Base-by-base conservation (phyloP, 257 asterid species). In the Mitragyna speciosa region DNA sequence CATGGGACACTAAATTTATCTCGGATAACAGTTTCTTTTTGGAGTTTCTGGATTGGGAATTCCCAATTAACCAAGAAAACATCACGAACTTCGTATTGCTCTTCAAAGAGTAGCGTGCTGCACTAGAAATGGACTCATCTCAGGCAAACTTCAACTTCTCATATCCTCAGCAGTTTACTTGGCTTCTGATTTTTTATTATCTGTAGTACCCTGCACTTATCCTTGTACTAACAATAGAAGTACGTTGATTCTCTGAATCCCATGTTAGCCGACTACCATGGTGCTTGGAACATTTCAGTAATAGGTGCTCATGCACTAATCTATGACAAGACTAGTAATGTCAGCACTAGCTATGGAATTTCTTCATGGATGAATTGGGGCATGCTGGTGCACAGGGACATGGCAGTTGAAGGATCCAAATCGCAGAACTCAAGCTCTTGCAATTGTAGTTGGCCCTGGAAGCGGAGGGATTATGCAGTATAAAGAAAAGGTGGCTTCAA, bases 341-440 rank as follows among this genome's bases (percentile, higher is more conserved):
- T 91, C 52, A 92, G 93, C 61, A 89, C 96, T 0, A 86, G 90
- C 63, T 82, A 83, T 33, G 96, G 94, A 16, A 81, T 89, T 24
- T 81, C 86, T 54, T 45, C 78, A 22, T 91, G 97, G 96, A 93
- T 51, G 16, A 61, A 81, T 10, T 80, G 86, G 0, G 96, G 92
- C 22, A 82, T 89, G 87, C 97, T 93, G 0, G 85, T 78, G 45
- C 91, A 91, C 10, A 92, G 97, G 90, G 81, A 86, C 94, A 41
- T 90, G 93, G 96, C 72, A 85, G 76, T 63, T 91, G 84, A 82
- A 91, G 89, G 90, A 88, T 75, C 90, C 90, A 36, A 36, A 36
- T 73, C 90, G 90, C 15, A 91, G 91, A 26, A 86, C 89, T 16
- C 88, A 92, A 49, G 90, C 88, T 20, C 89, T 89, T 0, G 94